These are phyloP conservation scores for Lactifluus pinguis DNA, from an alignment of 768 basidiomycete genomes.

Conservation along the genomic window DNA sequence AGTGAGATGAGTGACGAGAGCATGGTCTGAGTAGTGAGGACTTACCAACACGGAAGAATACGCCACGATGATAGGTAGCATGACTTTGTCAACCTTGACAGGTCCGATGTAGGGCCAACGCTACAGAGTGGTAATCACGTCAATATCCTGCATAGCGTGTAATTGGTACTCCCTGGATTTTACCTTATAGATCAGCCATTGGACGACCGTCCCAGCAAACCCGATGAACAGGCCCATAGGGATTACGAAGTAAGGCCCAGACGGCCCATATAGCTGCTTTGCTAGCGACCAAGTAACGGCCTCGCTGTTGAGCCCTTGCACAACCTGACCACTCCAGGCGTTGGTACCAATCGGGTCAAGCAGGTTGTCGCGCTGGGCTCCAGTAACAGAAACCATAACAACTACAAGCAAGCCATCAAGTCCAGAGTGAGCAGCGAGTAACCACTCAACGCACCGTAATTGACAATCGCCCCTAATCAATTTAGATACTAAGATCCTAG, in stretches of 20 bases:
- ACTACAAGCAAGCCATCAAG: conserved; percentile 24
- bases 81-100: conserved; percentile 39
- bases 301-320: conserved; percentile 45
- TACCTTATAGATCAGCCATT: conserved; percentile 48
- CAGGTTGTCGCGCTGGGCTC: conserved; percentile 45
- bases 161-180: not conserved
- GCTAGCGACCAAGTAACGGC: conserved; percentile 60
- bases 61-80: conserved; percentile 47
- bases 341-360: conserved; percentile 46
- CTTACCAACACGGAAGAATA: conserved; percentile 34
- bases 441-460: conserved; percentile 25
- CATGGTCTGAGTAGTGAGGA: not conserved
- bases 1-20: conserved; percentile 10
- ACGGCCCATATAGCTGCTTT: conserved; percentile 44
- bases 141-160: not conserved
- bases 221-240: conserved; percentile 47
- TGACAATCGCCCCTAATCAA: conserved; percentile 26
- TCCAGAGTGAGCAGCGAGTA: conserved; percentile 20
- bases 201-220: conserved; percentile 41
- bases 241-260: conserved; percentile 48
- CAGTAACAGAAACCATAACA: conserved; percentile 50
- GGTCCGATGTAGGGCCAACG: conserved; percentile 48
- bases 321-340: conserved; percentile 36
- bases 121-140: conserved; percentile 24
- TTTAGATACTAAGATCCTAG: not conserved